These are phyloP conservation scores for Monosporozyma aquatica DNA, from an alignment of 805 yeast genomes.

Conservation along the genomic window DNA sequence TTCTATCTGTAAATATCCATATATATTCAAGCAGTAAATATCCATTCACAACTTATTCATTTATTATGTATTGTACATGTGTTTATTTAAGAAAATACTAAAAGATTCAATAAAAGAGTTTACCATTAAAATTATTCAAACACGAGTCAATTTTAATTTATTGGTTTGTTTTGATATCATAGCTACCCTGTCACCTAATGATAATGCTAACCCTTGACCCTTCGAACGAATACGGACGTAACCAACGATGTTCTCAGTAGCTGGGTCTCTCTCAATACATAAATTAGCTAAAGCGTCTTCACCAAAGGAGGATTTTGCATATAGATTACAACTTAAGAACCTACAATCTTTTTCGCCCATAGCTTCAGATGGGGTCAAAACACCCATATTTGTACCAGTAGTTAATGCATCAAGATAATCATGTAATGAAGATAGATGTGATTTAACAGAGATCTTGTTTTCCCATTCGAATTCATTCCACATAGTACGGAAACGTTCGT, in stretches of 20 bases:
- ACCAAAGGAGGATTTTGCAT: slow-evolving; percentile 87
- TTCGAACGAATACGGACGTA: slow-evolving; percentile 94
- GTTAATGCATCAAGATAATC: slow-evolving; percentile 64
- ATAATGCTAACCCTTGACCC: slow-evolving; percentile 94
- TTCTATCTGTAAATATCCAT: neutral
- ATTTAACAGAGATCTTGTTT: slow-evolving; percentile 84
- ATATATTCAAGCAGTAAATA: neutral
- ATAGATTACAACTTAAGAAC: slow-evolving; percentile 88
- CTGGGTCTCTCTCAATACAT: slow-evolving; percentile 74
- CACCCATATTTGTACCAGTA: slow-evolving; percentile 83
- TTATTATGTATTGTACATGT: slow-evolving; percentile 1
- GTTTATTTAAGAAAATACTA: neutral
- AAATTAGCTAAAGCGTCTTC: slow-evolving; percentile 96
- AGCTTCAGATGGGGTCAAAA: slow-evolving; percentile 87
- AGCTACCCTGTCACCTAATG: slow-evolving; percentile 91
- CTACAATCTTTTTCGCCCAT: slow-evolving; percentile 69
- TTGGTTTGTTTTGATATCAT: slow-evolving; percentile 57
- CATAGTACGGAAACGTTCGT: slow-evolving; percentile 87
- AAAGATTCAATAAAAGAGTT: neutral
- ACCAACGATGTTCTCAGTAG: slow-evolving; percentile 69
- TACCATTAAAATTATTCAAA: slow-evolving; percentile 12
- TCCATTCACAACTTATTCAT: neutral
- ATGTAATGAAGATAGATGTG: slow-evolving; percentile 55
- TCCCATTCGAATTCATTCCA: slow-evolving; percentile 99
- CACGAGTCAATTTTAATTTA: slow-evolving; percentile 29